Base-by-base conservation (phyloP, 1,284 basidiomycete species). In the Austropuccinia psidii region DNA sequence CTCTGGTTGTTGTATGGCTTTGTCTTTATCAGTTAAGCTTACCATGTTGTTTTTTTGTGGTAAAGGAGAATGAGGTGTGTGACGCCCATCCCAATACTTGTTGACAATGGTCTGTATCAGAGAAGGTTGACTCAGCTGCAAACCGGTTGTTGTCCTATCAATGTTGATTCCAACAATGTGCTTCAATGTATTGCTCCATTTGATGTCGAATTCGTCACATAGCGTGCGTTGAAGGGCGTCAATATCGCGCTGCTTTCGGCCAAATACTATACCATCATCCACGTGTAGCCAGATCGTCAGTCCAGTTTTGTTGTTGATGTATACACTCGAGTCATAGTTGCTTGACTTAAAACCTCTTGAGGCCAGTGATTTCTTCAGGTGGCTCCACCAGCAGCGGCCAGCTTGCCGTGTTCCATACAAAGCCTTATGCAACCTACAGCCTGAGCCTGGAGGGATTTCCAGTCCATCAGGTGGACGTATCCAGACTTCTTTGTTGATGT, bases 351-450 rank as follows among this genome's bases (percentile, higher is more conserved):
- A n/a, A n/a, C n/a, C n/a, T n/a, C n/a, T n/a, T n/a, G n/a, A n/a
- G n/a, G n/a, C n/a, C n/a, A n/a, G n/a, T n/a, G n/a, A 31, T 13
- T 24, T 19, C 2, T 37, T 49, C 19, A 54, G 54, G 17, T 52
- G 49, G 31, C 54, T 67, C 65, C 65, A 67, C 65, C 45, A 67
- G 19, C 65, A 67, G 3, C 35, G n/a, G 2, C 49, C 50, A 1
- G 47, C 65, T 19, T 67, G 49, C 21, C 54, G 50, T 3, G 65
- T 67, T 7, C 65, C 49, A 24, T 67, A 67, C 0, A 67, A n/a
- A 1, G 43, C 65, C 35, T 67, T 67, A 24, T 52, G 29, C 49
- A 67, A 33, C 29, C 39, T 37, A 13, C 49, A 33, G 1, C 15
- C 41, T 11, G 31, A 49, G 1, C 52, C 66, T 9, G 29, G 17